Base-by-base conservation (phyloP, 768 basidiomycete genomes). In the Porphyrellus cyaneotinctus region DNA sequence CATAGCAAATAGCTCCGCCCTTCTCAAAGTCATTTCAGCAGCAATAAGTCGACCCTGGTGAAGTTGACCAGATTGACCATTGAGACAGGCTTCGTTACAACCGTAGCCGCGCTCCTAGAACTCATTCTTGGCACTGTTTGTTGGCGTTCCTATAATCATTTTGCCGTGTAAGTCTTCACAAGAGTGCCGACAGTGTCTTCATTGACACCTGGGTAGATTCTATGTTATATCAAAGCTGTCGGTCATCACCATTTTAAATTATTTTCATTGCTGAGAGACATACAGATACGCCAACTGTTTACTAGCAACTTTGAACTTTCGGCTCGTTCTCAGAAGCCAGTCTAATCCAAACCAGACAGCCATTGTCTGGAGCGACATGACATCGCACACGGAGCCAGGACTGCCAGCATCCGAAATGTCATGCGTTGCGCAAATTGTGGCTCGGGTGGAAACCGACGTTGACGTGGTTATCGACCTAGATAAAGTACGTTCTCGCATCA, bases 51-150 rank as follows among this genome's bases (percentile, higher is more conserved):
- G 2, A 39, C 23, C 3, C 17, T 60, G 8, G 24, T 36, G 33
- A 56, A 50, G 24, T 28, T 64, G 6, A 66, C 56, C 2, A 64
- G 35, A 43, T 35, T 66, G 13, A 59, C 63, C n/a, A 43, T 65
- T 13, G 64, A 67, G 33, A 67, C 63, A 0, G 65, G 65, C 3
- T 49, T 59, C 9, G 45, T 65, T 11, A 67, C 65, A 7, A 51
- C 63, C 4, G 32, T 45, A 2, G 54, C 65, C 1, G 54, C 57
- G 0, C 44, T 64, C 12, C 17, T 59, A 1, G 64, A 67, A 31
- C 43, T 64, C 2, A 32, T 59, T 11, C 44, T 67, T 6, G 57
- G 46, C 3, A 8, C 49, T 2, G 43, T 39, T 23, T 28, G 26
- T 28, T 28, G n/a, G n/a, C n/a, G n/a, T 28, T 66, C 6, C 24